Base-by-base conservation (phyloP, 805 yeast genomes). In the Teunomyces cretensis region DNA sequence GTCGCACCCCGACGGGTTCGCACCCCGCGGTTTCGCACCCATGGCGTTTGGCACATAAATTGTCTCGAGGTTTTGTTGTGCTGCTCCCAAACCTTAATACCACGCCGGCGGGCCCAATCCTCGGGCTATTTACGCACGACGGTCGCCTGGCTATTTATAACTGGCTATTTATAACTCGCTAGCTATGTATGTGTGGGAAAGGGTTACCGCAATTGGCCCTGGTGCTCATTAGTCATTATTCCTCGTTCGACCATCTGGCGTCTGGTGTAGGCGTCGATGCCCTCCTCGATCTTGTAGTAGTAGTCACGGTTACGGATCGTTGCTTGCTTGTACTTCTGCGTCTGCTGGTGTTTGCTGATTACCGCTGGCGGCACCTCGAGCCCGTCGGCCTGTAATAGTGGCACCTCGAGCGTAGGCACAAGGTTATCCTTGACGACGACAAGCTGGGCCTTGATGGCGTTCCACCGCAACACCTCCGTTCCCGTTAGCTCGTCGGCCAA, bases 201-300 rank as follows among this genome's bases (percentile, higher is more conserved):
- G n/a, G n/a, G n/a, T n/a, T n/a, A n/a, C n/a, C n/a, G n/a, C n/a
- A n/a, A n/a, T n/a, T n/a, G n/a, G n/a, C n/a, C n/a, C n/a, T n/a
- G n/a, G n/a, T n/a, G n/a, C 15, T 32, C 15, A 13, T 22, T 12
- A 13, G 19, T 35, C 38, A 49, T 40, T 39, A 55, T 49, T 8
- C 46, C 49, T 38, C 61, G 35, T 33, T 54, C 56, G 6, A 19
- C 37, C 58, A 57, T 53, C 17, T 46, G 47, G 26, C 48, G 42
- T 8, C 44, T 41, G 12, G 52, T 48, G 40, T 49, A 47, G 41
- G 55, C 59, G 22, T 48, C 48, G 9, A 63, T 55, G 30, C 64
- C 67, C 17, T 51, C 43, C 35, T 48, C 52, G 17, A 65, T 47
- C 46, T 63, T 53, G 14, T 37, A 40, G 38, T 61, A 43, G 1